A percentile compares a stretch with the other conserved stretches of the same genome.
Conservation (phyloP, 2,329 filamentous ascomycete genomes). For the Penicillium sp. region DNA sequence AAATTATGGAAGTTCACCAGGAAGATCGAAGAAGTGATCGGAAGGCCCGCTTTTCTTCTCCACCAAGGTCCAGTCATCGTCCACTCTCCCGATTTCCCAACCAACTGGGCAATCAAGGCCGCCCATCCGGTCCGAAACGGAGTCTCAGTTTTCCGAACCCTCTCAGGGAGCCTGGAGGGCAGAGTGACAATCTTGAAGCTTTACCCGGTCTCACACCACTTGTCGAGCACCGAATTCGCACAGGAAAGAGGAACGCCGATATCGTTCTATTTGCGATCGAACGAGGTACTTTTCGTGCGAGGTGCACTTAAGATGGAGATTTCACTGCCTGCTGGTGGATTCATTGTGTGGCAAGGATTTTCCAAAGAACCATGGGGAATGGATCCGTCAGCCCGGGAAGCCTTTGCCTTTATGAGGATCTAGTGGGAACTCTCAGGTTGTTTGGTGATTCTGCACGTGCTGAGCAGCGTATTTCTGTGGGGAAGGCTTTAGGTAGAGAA, state of each 20-base stretch:
- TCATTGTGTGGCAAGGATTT: neutral
- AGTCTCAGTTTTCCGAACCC: neutral
- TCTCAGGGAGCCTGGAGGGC: neutral
- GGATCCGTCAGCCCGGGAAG: neutral
- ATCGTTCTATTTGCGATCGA: neutral
- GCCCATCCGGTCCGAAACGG: neutral
- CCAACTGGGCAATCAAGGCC: slow-evolving; percentile 1
- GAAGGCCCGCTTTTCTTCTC: no score
- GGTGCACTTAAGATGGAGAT: neutral
- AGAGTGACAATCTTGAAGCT: neutral
- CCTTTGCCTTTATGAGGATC: neutral
- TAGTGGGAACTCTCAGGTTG: neutral
- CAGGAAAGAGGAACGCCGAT: neutral
- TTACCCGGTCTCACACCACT: neutral
- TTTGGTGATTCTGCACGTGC: no score
- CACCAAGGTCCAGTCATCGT: no score
- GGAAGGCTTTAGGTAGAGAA: neutral
- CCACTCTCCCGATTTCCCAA: neutral
- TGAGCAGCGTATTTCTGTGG: neutral
- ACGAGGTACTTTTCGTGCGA: neutral
- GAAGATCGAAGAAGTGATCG: neutral
- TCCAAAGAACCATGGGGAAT: neutral
- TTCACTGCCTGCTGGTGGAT: neutral
- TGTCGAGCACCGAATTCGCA: neutral
- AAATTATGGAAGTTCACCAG: neutral